Evolutionary conservation across 495 filamentous ascomycete species (phyloP).

Genomic region (Penicillium desertorum): DNA sequence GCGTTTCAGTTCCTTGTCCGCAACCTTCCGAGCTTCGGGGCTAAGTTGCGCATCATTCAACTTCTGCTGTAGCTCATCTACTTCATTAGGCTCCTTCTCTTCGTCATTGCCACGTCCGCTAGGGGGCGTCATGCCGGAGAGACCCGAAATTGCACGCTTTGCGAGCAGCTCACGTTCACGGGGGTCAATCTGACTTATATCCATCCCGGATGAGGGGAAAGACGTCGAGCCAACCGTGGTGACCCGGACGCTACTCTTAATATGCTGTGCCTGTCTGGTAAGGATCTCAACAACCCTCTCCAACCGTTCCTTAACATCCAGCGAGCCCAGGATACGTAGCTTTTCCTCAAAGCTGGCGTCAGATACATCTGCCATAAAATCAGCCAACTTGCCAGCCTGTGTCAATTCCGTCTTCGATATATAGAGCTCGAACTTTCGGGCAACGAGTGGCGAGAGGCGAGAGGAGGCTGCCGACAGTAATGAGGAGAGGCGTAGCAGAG

Average conservation of each 20-base stretch:
- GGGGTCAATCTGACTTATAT: slow-evolving; percentile 53
- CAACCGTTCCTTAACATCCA: slow-evolving; percentile 75
- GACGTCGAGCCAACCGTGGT: slow-evolving; percentile 64
- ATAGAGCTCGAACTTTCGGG: slow-evolving; percentile 78
- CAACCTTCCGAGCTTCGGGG: slow-evolving; percentile 77
- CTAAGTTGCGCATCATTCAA: slow-evolving; percentile 77
- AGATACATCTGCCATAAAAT: slow-evolving; percentile 92
- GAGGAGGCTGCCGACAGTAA: slow-evolving; percentile 63
- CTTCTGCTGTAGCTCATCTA: slow-evolving; percentile 89
- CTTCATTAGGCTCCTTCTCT: slow-evolving; percentile 74
- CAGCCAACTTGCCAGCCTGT: slow-evolving; percentile 85
- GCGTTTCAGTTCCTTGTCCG: slow-evolving; percentile 82
- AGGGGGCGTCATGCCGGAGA: slow-evolving; percentile 53
- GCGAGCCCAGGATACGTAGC: slow-evolving; percentile 73
- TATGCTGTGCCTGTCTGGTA: slow-evolving; percentile 69
- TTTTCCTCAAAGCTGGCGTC: slow-evolving; percentile 86
- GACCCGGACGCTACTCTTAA: slow-evolving; percentile 80
- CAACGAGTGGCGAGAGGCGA: slow-evolving; percentile 76
- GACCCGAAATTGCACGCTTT: slow-evolving; percentile 48
- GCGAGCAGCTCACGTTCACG: slow-evolving; percentile 54
- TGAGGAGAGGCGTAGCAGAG: slow-evolving; percentile 73
- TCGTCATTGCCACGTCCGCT: slow-evolving; percentile 56
- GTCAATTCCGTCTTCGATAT: slow-evolving; percentile 72
- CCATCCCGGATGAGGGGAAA: slow-evolving; percentile 54
- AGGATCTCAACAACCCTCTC: slow-evolving; percentile 78